These are phyloP conservation scores for Amanita jacksonii DNA, from an alignment of 768 basidiomycete genomes.

Conservation along the genomic window DNA sequence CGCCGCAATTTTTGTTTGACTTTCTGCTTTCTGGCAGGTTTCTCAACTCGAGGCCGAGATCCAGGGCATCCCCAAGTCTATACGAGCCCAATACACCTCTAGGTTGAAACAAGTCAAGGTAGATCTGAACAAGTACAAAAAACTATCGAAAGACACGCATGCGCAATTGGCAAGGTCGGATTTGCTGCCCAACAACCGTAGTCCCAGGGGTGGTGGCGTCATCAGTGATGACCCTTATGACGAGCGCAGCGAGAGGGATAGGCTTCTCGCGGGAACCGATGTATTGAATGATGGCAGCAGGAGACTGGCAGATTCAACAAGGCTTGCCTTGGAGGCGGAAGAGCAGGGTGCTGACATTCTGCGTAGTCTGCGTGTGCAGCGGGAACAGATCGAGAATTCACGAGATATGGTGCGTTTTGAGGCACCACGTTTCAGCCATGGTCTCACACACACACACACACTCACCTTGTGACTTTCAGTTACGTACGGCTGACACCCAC, in stretches of 20 bases:
- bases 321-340: slow-evolving; percentile 90
- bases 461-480: slow-evolving; percentile 28
- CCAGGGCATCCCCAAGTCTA: slow-evolving; percentile 81
- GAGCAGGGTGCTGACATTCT: slow-evolving; percentile 85
- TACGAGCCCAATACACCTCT: slow-evolving; percentile 57
- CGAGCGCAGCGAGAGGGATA: slow-evolving; percentile 52
- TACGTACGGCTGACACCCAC: slow-evolving; percentile 69
- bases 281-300: slow-evolving; percentile 66
- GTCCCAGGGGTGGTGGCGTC: slow-evolving; percentile 11
- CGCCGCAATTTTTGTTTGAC: background rate
- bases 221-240: slow-evolving; percentile 65
- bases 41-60: slow-evolving; percentile 94
- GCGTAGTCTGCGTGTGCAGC: slow-evolving; percentile 65
- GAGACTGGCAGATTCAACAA: slow-evolving; percentile 67
- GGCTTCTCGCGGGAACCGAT: slow-evolving; percentile 65
- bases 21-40: slow-evolving; percentile 37
- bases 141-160: slow-evolving; percentile 64
- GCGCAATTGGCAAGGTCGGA: slow-evolving; percentile 59
- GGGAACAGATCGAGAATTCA: slow-evolving; percentile 87
- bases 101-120: slow-evolving; percentile 62
- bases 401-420: slow-evolving; percentile 58
- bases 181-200: slow-evolving; percentile 29
- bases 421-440: background rate
- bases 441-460: background rate
- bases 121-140: slow-evolving; percentile 69